Evolutionary conservation across 805 yeast genomes (phyloP), one percentile per base, ranked within the genome.

Genomic region (Saturnispora mendoncae): DNA sequence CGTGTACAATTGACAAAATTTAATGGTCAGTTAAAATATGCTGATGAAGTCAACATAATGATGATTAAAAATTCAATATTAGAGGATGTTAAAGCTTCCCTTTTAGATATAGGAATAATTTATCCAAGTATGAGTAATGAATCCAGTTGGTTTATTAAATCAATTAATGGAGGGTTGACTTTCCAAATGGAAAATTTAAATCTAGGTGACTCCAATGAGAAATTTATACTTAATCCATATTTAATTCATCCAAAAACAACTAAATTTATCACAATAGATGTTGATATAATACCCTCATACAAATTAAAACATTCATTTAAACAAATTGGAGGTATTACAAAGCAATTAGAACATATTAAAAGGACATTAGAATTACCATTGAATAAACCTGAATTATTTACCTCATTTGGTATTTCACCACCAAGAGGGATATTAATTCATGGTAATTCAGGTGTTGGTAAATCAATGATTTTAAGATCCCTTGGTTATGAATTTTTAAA

Each of bases 401-500:
- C 79, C 6, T 77, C 83, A 41, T 92, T 90, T 64, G 87, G 90
- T n/a, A 80, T 87, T 15, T 71, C 80, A 7, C 97, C 98, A 7
- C 96, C 96, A 12, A 68, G 96, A 20, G 97, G 97, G 33, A 84
- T 92, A 1, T 60, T 92, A 24, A 62, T 92, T n/a, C 94, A 88
- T 62, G 98, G 98, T 0, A 95, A 97, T 3, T 92, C 97, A 2
- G 98, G 98, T 3, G 90, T 97, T 0, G 98, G 98, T 39, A 90
- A 90, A 58, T 84, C 97, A 1, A 76, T 88, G 85, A 68, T 92
- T 6, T 66, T 92, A 28, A 72, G 84, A 41, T 81, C 95, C 21
- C 78, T 90, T 8, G 94, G 95, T 0, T 69, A 76, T 47, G 90
- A 82, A 44, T 66, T 74, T 2, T 48, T 61, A 2, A 72, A 80